Percentiles rank a stretch among this genome's conserved stretches.
Conservation (phyloP, 441 rosid genomes). For the Arabidopsis hybrid region DNA sequence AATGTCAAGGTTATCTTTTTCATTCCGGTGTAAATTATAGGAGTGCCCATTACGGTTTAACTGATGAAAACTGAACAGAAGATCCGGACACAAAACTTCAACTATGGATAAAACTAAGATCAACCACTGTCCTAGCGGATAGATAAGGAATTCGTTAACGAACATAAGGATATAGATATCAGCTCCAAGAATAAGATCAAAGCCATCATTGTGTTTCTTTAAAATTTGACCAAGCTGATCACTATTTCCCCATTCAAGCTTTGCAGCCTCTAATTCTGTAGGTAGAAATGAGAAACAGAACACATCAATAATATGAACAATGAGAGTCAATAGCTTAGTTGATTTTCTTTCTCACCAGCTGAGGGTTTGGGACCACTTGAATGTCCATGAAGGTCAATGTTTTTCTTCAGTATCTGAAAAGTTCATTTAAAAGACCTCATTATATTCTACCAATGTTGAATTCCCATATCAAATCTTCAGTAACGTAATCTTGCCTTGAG, state of each 20-base stretch:
- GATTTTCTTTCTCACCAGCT: constrained; percentile 62
- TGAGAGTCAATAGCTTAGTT: neutral
- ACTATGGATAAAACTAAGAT: neutral
- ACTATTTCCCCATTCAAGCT: constrained; percentile 90
- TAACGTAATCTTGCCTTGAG: constrained; percentile 71
- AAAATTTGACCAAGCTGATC: constrained; percentile 67
- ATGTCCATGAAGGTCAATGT: constrained; percentile 72
- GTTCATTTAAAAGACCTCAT: constrained; percentile 27
- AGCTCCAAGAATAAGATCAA: constrained; percentile 94
- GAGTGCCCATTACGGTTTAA: neutral
- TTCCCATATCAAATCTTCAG: constrained; percentile 24
- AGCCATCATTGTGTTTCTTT: constrained; percentile 62
- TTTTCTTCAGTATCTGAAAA: constrained; percentile 81
- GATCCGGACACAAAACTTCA: neutral
- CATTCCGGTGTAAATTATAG: neutral
- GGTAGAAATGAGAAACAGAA: constrained; percentile 29
- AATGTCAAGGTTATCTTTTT: constrained; percentile 57
- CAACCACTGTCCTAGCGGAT: neutral
- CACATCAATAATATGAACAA: constrained; percentile 34
- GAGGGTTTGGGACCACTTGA: constrained; percentile 48
- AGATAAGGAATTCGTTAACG: neutral
- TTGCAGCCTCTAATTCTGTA: constrained; percentile 75
- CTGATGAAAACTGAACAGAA: neutral
- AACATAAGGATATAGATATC: constrained; percentile 88
- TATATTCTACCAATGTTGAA: constrained; percentile 24